Base-by-base conservation (phyloP, 192 early-diverging fungal species). In the Backusella liffmaniae region DNA sequence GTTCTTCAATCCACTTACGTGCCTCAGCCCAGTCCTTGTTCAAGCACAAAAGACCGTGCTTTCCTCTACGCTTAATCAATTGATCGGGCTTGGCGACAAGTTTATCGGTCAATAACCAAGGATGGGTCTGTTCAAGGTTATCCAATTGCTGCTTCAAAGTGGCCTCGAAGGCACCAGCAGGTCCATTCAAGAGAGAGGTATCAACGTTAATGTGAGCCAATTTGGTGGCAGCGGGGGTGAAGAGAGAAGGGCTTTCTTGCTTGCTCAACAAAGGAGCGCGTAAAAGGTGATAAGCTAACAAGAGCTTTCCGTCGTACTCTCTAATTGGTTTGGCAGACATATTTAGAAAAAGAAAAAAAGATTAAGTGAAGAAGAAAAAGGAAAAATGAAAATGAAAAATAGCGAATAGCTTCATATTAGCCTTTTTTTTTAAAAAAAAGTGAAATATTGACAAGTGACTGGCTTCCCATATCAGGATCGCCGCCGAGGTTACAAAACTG, bases 1-100 rank as follows among this genome's bases (percentile, higher is more conserved):
- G 88, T 82, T 92, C 90, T 67, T 85, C 85, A 84, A 99, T 93
- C 97, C 97, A 99, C 79, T 92, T 79, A 86, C 93, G 93, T 72
- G 92, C 94, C 46, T 90, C 85, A 15, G 83, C 65, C 97, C 97
- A 99, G 76, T 95, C 90, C 56, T 96, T 91, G 83, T 97, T 96
- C 75, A 99, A 91, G 66, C 94, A 89, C 35, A 99, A 86, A 46
- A 99, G 88, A 62, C 97, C 97, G 77, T 94, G 92, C 91, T 99
- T 99, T 44, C 97, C 97, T 72, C 97, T 88, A 73, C 97, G 92
- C 88, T 99, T 99, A 87, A 99, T 98, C 66, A 99, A 86, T 84
- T 98, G 96, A 84, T 99, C 97, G 26, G 97, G 97, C 86, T 99
- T 99, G 84, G 92, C 96, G 53, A 99, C 97, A 74, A 98, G 88